Evolutionary conservation across 257 asterid genomes (phyloP).

Genomic region (Salvia miltiorrhiza): DNA sequence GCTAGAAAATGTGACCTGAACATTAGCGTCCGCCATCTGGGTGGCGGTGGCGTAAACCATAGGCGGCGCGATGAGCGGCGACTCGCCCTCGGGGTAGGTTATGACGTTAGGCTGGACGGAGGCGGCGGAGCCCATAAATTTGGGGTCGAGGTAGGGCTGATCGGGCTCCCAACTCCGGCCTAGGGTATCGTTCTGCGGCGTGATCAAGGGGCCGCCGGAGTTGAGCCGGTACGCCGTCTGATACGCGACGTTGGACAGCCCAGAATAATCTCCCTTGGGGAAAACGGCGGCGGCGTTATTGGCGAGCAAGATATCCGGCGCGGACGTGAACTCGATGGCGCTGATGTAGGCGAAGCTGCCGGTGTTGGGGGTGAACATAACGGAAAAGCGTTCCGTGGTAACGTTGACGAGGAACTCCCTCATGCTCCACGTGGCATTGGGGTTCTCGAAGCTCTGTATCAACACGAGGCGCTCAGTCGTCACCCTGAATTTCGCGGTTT

Average conservation of each 20-base stretch:
- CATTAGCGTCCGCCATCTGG: conserved; percentile 71
- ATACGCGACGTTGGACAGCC: conserved; percentile 27
- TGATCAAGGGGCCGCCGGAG: conserved; percentile 47
- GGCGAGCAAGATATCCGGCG: conserved; percentile 38
- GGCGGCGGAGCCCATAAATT: conserved; percentile 32
- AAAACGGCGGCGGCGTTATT: conserved; percentile 35
- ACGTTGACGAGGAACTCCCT: conserved; percentile 45
- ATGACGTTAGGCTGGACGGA: conserved; percentile 50
- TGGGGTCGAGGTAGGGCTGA: conserved; percentile 47
- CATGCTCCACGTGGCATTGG: conserved; percentile 19
- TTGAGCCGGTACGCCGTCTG: conserved; percentile 49
- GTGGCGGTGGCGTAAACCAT: conserved; percentile 71
- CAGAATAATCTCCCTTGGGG: conserved; percentile 36
- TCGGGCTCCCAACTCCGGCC: conserved; percentile 60
- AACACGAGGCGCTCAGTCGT: conserved; percentile 35
- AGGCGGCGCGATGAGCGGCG: conserved; percentile 84
- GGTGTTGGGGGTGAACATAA: conserved; percentile 33
- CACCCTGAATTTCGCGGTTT: conserved; percentile 37
- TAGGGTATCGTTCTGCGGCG: conserved; percentile 47
- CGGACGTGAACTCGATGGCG: conserved; percentile 52
- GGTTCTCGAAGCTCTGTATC: conserved; percentile 24
- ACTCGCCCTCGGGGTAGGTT: conserved; percentile 63
- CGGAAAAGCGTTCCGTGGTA: conserved; percentile 31
- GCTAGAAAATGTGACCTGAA: conserved; percentile 20
- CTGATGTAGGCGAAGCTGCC: conserved; percentile 48